Evolutionary conservation across 768 basidiomycete species (phyloP), one percentile per base, ranked within the genome.

Genomic region (Mycena vitilis): DNA sequence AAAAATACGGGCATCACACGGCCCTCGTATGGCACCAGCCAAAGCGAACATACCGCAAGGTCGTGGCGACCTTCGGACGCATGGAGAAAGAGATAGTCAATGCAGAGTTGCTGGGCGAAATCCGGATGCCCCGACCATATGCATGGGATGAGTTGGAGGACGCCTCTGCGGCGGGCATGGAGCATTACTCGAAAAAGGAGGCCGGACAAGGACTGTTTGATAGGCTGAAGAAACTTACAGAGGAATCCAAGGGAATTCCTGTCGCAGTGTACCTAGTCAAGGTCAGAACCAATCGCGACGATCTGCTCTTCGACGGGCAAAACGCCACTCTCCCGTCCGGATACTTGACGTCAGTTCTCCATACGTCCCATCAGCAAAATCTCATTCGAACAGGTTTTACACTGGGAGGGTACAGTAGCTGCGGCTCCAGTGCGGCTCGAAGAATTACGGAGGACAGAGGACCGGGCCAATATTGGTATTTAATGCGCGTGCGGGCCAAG

Each of bases 1-100:
- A 67, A 37, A 68, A 62, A 61, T 68, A 62, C n/a, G 66, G 66
- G 22, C 66, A 68, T 23, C 60, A 68, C 22, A 68, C 66, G 7
- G 55, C 57, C 36, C 54, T 68, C 7, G 66, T 68, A 36, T 57
- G 18, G n/a, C 66, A 68, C 25, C 2, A n/a, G 25, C 60, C 66
- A 8, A 68, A 57, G 42, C 2, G 16, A 3, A 13, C 22, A 5
- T 62, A 40, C 11, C 23, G 54, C 13, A 57, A 42, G 16, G 66
- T 58, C 34, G 60, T 62, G 37, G 44, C 44, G 2, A 16, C 7
- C 12, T 62, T 68, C 12, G 60, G 66, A 5, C 60, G 66, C 25
- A 56, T 68, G 53, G 54, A 55, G 15, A 58, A 56, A n/a, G 54
- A 57, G 37, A 68, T 68, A 12, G 60, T 47, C n/a, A 18, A 56